phyloP scores from a whole-genome alignment of 768 basidiomycete genomes.

The Lentinula boryana region DNA sequence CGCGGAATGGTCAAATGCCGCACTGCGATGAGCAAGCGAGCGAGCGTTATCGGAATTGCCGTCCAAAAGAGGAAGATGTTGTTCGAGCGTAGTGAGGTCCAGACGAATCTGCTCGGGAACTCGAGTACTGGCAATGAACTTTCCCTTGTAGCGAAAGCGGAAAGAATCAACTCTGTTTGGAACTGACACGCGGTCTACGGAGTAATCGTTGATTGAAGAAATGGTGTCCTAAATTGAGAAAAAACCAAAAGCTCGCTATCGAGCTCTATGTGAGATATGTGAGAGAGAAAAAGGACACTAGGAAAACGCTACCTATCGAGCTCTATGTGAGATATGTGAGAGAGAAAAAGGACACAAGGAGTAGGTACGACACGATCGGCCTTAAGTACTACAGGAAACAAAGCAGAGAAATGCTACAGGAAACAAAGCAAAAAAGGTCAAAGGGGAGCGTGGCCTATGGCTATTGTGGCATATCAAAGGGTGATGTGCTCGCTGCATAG shows the following conservation, averaged over 20 bases:
- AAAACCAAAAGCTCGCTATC: constrained; percentile 1
- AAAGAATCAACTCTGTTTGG: neutral
- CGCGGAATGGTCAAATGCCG: neutral
- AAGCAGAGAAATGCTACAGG: neutral
- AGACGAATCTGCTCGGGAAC: neutral
- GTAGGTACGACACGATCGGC: neutral
- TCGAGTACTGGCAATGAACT: neutral
- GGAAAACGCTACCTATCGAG: neutral
- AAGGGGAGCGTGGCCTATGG: neutral
- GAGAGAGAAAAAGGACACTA: neutral
- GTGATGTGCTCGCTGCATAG: too few relatives aligned
- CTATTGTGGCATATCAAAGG: too few relatives aligned
- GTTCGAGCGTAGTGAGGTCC: neutral
- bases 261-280: too few relatives aligned
- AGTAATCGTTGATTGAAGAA: neutral
- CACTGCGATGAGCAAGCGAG: neutral
- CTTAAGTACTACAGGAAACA: neutral
- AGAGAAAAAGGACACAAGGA: constrained; percentile 1
- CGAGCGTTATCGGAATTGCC: neutral
- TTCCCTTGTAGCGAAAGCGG: neutral
- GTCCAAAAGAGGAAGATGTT: neutral
- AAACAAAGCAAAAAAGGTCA: neutral
- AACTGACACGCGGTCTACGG: neutral
- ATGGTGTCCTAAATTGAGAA: constrained; percentile 7
- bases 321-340: too few relatives aligned